Evolutionary conservation across 345 rosid species (phyloP).

Genomic region (Salix koriyanagi): DNA sequence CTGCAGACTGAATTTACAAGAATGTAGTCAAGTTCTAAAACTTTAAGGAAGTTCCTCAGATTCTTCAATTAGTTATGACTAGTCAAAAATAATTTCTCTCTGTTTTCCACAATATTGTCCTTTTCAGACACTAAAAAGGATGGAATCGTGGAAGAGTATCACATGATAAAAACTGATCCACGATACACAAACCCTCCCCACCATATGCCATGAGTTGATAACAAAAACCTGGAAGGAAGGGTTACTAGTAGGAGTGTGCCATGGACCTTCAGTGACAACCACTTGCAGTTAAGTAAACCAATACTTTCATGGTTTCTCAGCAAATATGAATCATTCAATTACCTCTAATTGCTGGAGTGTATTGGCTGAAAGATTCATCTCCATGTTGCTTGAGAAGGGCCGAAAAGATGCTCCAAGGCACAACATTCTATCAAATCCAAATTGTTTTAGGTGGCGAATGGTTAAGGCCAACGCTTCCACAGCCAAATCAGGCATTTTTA

Average conservation of each 20-base stretch:
- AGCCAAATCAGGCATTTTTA: conserved; percentile 81
- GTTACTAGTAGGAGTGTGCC: not conserved
- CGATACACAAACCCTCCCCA: not conserved
- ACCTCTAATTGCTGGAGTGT: conserved; percentile 94
- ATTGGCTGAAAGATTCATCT: conserved; percentile 84
- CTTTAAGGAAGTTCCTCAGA: too few relatives aligned
- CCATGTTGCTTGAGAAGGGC: conserved; percentile 60
- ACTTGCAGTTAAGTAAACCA: not conserved
- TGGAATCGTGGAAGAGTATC: not conserved
- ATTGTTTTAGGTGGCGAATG: conserved; percentile 67
- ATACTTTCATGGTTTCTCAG: not conserved
- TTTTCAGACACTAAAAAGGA: too few relatives aligned
- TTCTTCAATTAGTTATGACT: too few relatives aligned
- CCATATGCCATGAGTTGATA: not conserved
- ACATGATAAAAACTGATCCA: not conserved
- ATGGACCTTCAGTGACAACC: not conserved
- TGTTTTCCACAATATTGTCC: too few relatives aligned
- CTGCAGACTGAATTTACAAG: too few relatives aligned
- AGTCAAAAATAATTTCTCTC: too few relatives aligned
- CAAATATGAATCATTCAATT: not conserved
- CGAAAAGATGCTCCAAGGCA: conserved; percentile 68
- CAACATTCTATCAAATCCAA: conserved; percentile 83
- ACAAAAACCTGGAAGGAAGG: not conserved
- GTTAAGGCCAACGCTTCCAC: conserved; percentile 78
- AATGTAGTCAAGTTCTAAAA: too few relatives aligned